Conservation (phyloP, 768 basidiomycete species). For the Cantharellus anzutake region DNA sequence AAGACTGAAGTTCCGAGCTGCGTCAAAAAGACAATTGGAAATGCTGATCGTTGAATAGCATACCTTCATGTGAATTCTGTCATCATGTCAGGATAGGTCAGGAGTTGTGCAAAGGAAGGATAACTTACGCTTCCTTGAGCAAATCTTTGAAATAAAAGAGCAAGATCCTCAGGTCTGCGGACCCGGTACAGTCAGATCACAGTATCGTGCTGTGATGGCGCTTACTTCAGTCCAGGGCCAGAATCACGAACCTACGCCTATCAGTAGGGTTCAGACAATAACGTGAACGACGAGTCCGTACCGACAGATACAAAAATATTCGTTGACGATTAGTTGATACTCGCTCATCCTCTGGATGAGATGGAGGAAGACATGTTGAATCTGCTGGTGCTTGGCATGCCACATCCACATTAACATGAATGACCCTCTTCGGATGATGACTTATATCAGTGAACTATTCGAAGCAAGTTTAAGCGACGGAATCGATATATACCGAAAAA, state of each 20-base stretch:
- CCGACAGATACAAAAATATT: no score
- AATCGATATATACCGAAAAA: neutral
- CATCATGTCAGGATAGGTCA: constrained; percentile 5
- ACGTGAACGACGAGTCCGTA: no score
- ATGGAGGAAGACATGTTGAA: constrained; percentile 15
- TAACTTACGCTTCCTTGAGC: constrained; percentile 17
- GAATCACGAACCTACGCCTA: constrained; percentile 20
- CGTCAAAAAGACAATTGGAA: neutral
- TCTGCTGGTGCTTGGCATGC: constrained; percentile 15
- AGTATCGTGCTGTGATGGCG: neutral
- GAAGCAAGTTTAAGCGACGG: neutral
- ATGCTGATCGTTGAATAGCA: no score
- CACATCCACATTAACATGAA: constrained; percentile 17
- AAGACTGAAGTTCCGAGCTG: constrained; percentile 1
- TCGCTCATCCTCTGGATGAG: neutral
- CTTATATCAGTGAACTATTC: constrained; percentile 18
- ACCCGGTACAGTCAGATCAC: neutral
- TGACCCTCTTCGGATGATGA: constrained; percentile 11
- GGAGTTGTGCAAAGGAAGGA: constrained; percentile 9
- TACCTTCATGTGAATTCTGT: constrained; percentile 12
- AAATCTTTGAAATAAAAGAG: constrained; percentile 22
- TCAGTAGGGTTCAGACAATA: constrained; percentile 13
- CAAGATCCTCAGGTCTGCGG: constrained; percentile 12
- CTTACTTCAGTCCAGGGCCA: constrained; percentile 21
- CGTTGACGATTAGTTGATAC: no score